phyloP scores from a whole-genome alignment of 2,329 filamentous ascomycete genomes.

The Sporothrix protearum region DNA sequence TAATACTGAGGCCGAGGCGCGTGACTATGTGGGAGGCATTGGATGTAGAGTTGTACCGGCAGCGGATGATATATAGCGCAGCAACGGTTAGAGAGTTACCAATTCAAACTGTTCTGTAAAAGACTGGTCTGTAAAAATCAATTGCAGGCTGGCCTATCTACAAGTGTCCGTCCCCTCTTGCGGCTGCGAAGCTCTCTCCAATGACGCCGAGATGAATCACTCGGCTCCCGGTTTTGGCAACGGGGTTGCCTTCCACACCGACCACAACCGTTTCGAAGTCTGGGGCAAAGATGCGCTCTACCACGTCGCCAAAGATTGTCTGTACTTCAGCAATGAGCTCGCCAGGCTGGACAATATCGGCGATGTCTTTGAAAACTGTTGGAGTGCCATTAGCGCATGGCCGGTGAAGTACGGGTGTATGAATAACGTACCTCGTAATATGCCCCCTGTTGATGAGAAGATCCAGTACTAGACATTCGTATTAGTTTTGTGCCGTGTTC shows the following conservation, averaged over 20 bases:
- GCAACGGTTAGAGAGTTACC: no score
- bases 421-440: not conserved
- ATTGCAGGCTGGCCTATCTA: no score
- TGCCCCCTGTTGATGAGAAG: not conserved
- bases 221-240: constrained; percentile 8
- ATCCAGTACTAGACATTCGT: not conserved
- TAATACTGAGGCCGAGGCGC: not conserved
- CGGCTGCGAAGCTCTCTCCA: not conserved
- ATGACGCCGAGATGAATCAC: constrained; percentile 13
- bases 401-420: no score
- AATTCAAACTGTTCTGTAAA: no score
- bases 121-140: no score
- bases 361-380: constrained; percentile 11
- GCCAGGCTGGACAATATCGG: not conserved
- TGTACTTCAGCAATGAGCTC: constrained; percentile 10
- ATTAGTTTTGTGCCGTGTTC: no score
- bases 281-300: not conserved
- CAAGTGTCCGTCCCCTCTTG: not conserved
- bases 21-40: not conserved
- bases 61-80: not conserved
- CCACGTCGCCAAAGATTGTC: constrained; percentile 13
- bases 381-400: not conserved
- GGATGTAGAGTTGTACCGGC: not conserved
- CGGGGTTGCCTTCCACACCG: constrained; percentile 11
- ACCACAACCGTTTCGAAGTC: constrained; percentile 7